Conservation (phyloP, 1,139 yeast genomes). For the Geotrichum carabidarum region DNA sequence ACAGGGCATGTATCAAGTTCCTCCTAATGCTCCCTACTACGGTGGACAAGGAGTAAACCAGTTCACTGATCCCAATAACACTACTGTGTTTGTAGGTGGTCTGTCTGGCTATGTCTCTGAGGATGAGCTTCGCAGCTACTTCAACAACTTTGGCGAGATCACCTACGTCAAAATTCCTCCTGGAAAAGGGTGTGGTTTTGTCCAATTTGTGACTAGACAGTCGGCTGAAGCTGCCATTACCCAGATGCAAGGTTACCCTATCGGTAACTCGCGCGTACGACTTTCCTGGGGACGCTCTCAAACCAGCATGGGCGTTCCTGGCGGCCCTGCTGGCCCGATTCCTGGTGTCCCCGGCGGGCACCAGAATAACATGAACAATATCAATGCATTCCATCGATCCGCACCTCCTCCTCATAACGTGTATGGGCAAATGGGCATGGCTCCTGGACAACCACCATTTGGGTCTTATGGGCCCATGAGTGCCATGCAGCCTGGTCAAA, state of each 20-base stretch:
- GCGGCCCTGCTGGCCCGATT: not conserved
- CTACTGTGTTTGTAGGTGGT: conserved; percentile 95
- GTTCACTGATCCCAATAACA: conserved; percentile 65
- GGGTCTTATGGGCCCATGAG: not conserved
- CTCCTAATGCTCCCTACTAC: not conserved
- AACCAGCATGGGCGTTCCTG: conserved; percentile 20
- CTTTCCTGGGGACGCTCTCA: conserved; percentile 81
- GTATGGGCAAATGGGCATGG: not conserved
- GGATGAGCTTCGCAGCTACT: conserved; percentile 64
- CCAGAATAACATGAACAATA: not conserved
- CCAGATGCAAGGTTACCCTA: conserved; percentile 87
- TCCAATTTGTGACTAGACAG: conserved; percentile 68
- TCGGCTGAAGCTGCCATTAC: conserved; percentile 87
- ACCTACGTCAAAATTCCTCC: conserved; percentile 83
- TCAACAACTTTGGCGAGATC: conserved; percentile 80
- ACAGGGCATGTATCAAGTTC: not conserved
- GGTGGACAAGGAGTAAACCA: conserved; percentile 1
- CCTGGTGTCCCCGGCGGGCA: not conserved
- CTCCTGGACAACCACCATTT: not conserved
- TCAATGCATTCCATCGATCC: not conserved
- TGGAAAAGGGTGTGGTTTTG: conserved; percentile 95
- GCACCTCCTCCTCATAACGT: not conserved
- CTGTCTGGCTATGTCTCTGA: conserved; percentile 72
- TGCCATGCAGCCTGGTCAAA: not conserved
- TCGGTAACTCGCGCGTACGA: conserved; percentile 79